These are phyloP conservation scores for Sugiyamaella valdiviana DNA, from an alignment of 805 yeast species.

Conservation along the genomic window DNA sequence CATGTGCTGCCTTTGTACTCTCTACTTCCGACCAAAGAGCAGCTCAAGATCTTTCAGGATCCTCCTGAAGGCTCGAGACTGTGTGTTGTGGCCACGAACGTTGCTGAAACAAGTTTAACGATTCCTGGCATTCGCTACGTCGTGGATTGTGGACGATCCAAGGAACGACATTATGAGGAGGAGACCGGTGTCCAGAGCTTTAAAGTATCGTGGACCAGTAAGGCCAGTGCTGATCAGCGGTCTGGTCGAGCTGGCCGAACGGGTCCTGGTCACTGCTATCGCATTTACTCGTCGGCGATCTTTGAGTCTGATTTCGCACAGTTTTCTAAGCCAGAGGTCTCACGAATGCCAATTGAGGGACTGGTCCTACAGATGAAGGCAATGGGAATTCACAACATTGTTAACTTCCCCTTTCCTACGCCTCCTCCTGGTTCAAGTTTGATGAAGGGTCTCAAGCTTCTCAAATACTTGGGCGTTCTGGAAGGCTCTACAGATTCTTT, in stretches of 20 bases:
- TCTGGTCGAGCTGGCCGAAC: conserved; percentile 98
- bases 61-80: conserved; percentile 84
- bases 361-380: conserved; percentile 93
- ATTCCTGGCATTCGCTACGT: conserved; percentile 94
- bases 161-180: conserved; percentile 77
- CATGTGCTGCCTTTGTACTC: conserved; percentile 92
- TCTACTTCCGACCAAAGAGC: conserved; percentile 86
- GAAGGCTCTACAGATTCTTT: conserved; percentile 45
- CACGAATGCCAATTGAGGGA: conserved; percentile 94
- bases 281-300: conserved; percentile 89
- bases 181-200: conserved; percentile 89
- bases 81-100: conserved; percentile 93
- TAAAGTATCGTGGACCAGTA: conserved; percentile 85
- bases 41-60: conserved; percentile 79
- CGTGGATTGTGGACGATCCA: conserved; percentile 90
- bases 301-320: conserved; percentile 78
- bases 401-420: conserved; percentile 94
- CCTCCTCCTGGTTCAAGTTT: conserved; percentile 68
- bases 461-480: conserved; percentile 75
- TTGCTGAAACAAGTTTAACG: conserved; percentile 95
- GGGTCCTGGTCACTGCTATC: conserved; percentile 96
- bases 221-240: conserved; percentile 94
- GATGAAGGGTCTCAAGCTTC: conserved; percentile 56
- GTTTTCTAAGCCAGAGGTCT: conserved; percentile 82
- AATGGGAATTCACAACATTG: conserved; percentile 88